phyloP scores from a whole-genome alignment of 2,329 filamentous ascomycete species.

The Rhynchosporium graminicola region DNA sequence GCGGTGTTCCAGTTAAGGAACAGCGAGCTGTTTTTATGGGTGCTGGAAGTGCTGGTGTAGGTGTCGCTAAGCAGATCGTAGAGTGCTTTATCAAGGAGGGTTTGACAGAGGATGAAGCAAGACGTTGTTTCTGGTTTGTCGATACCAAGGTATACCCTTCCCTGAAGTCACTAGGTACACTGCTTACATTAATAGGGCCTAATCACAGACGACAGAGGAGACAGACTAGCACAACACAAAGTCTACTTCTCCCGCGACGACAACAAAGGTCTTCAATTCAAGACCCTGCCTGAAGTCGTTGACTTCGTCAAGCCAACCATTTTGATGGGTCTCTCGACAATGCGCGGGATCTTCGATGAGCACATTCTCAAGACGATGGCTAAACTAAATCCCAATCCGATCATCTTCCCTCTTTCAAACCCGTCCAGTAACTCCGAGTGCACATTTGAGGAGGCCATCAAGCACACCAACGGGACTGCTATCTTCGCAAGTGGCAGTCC shows the following conservation, averaged over 20 bases:
- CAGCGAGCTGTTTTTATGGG: slow-evolving; percentile 76
- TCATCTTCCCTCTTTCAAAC: slow-evolving; percentile 80
- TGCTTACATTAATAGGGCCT: slow-evolving; percentile 53
- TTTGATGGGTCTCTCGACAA: slow-evolving; percentile 80
- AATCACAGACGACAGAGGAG: slow-evolving; percentile 68
- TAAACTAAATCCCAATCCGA: slow-evolving; percentile 66
- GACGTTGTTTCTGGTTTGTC: slow-evolving; percentile 71
- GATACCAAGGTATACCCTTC: slow-evolving; percentile 53
- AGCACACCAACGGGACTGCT: slow-evolving; percentile 75
- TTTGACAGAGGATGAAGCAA: slow-evolving; percentile 69
- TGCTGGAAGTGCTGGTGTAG: slow-evolving; percentile 77
- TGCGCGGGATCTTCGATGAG: slow-evolving; percentile 73
- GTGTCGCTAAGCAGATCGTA: slow-evolving; percentile 82
- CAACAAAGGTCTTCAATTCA: slow-evolving; percentile 47
- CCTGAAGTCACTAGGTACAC: background rate
- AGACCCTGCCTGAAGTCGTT: slow-evolving; percentile 66
- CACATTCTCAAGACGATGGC: slow-evolving; percentile 75
- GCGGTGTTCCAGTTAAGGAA: slow-evolving; percentile 64
- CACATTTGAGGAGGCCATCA: slow-evolving; percentile 70
- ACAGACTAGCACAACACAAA: slow-evolving; percentile 68
- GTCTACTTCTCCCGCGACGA: slow-evolving; percentile 44
- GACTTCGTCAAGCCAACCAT: slow-evolving; percentile 75
- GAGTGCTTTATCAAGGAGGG: slow-evolving; percentile 69
- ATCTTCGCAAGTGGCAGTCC: slow-evolving; percentile 83
- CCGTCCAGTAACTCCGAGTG: slow-evolving; percentile 83